A percentile compares a stretch with the other conserved stretches of the same genome.
phyloP scores from a whole-genome alignment of 2,329 filamentous ascomycete genomes.

The Thelonectria rubi region DNA sequence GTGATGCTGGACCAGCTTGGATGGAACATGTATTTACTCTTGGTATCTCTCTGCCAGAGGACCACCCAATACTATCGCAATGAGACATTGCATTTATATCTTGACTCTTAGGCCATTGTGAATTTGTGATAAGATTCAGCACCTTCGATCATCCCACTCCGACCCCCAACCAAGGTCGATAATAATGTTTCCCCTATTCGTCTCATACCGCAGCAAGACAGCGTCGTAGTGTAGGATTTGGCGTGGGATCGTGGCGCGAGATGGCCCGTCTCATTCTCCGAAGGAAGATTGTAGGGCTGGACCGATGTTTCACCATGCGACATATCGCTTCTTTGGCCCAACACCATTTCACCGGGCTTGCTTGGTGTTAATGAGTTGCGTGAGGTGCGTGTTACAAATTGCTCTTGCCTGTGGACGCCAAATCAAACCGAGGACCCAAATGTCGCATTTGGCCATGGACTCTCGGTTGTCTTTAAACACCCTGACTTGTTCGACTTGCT shows the following conservation, averaged over 20 bases:
- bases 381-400: neutral
- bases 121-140: neutral
- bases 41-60: neutral
- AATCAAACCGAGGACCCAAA: neutral
- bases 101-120: no score
- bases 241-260: neutral
- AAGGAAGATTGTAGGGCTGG: slow-evolving; percentile 18
- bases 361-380: neutral
- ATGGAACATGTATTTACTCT: neutral
- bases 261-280: neutral
- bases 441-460: neutral
- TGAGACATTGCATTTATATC: neutral
- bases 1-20: neutral
- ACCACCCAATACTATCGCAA: neutral
- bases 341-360: no score
- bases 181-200: neutral
- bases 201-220: neutral
- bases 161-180: neutral
- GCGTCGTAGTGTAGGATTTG: neutral
- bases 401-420: neutral
- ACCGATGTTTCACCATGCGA: slow-evolving; percentile 13
- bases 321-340: neutral
- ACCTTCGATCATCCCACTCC: neutral
- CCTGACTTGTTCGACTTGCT: neutral
- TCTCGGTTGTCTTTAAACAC: neutral